These are phyloP conservation scores for Miscanthus sacchariflorus DNA, from an alignment of 202 grass and related monocot genomes.

Conservation along the genomic window DNA sequence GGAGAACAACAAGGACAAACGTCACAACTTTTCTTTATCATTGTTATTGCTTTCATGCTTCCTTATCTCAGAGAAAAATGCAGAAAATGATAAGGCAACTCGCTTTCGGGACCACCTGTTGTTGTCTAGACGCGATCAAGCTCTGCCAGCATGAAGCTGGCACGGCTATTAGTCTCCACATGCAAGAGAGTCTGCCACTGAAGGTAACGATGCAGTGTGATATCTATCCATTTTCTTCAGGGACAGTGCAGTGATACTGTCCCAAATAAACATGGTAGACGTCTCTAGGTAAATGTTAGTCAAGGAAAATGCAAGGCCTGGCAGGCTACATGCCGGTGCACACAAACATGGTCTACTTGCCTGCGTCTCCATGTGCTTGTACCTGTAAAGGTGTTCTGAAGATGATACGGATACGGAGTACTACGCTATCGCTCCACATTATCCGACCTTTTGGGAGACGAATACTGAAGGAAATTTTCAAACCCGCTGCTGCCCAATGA, in stretches of 20 bases:
- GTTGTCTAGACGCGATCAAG: slow-evolving; percentile 40
- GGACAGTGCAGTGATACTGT: neutral
- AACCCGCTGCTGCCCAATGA: neutral
- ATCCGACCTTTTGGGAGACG: neutral
- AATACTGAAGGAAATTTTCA: neutral
- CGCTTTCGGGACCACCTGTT: slow-evolving; percentile 41
- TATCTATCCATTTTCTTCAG: neutral
- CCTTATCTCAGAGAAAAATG: slow-evolving; percentile 9
- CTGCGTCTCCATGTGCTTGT: neutral
- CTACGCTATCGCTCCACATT: neutral
- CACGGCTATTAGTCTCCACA: neutral
- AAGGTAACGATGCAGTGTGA: neutral
- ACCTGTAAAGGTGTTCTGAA: neutral
- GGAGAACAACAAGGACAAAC: slow-evolving; percentile 8
- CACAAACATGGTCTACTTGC: neutral
- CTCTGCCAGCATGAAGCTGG: slow-evolving; percentile 12
- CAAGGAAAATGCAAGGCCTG: neutral
- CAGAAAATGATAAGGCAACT: neutral
- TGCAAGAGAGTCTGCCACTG: neutral
- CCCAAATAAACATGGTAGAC: neutral
- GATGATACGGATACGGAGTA: neutral
- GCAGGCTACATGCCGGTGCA: neutral
- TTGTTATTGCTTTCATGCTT: slow-evolving; percentile 28
- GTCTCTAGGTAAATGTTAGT: neutral
- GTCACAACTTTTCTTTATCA: neutral